Conservation (phyloP, 208 protist genomes). For the Trypanosoma cruzi region DNA sequence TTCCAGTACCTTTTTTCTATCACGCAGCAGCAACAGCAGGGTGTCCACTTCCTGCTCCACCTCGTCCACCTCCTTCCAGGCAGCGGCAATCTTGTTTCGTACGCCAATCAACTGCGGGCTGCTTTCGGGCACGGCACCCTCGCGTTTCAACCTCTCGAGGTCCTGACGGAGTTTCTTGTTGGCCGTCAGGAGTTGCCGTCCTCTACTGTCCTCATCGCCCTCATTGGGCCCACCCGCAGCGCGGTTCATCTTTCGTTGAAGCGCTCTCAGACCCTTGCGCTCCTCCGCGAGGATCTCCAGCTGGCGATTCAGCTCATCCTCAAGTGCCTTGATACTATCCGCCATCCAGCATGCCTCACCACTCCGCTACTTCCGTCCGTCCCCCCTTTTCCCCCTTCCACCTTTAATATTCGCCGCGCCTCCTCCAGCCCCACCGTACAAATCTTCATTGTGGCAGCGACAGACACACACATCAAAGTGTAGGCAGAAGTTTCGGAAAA, state of each 20-base stretch:
- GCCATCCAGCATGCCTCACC: constrained; percentile 3
- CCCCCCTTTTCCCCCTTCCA: too few relatives aligned
- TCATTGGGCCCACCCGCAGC: background rate
- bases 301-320: constrained; percentile 15
- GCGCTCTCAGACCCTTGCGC: constrained; percentile 22
- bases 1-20: constrained; percentile 44
- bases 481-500: too few relatives aligned
- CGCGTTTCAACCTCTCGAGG: constrained; percentile 31
- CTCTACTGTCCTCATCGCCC: constrained; percentile 30
- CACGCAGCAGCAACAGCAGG: constrained; percentile 51
- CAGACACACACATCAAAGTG: too few relatives aligned
- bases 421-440: too few relatives aligned
- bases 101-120: constrained; percentile 67
- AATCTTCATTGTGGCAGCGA: too few relatives aligned
- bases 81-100: constrained; percentile 58
- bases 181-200: constrained; percentile 29
- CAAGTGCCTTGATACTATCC: background rate
- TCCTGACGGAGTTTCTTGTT: constrained; percentile 44
- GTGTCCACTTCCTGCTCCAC: constrained; percentile 65
- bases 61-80: constrained; percentile 49
- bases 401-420: too few relatives aligned
- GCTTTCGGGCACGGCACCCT: constrained; percentile 31
- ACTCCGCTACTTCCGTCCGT: too few relatives aligned
- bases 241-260: constrained; percentile 41
- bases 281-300: constrained; percentile 39